Base-by-base conservation (phyloP, 129 eudicot genomes). In the Kitagawia praeruptora region DNA sequence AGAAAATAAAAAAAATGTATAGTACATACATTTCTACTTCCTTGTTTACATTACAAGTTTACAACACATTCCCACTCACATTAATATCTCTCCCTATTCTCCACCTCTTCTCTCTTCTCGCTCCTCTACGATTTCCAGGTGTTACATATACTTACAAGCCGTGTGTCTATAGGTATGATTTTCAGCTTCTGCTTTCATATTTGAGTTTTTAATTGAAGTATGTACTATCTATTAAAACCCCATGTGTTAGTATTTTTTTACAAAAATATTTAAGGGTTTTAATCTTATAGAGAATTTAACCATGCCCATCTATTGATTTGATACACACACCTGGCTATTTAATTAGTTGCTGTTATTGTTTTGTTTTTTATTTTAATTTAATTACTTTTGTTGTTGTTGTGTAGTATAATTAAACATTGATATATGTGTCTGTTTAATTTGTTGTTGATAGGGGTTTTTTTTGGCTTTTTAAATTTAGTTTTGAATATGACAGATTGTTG, bases 401-500 rank as follows among this genome's bases (percentile, higher is more conserved):
- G 80, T 78, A 23, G 80, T 78, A 23, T 76, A 49, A 61, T 9
- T 64, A 49, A 74, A 45, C 28, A 39, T 66, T 78, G 67, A 79
- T 56, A 21, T 54, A 21, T 5, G 64, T 56, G 7, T 58, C 14
- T 58, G 66, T n/a, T 56, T 58, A 3, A 58, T 58, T 61, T n/a
- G 15, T 61, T n/a, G 34, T 73, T 54, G 18, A 75, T 39, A 42
- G 39, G 44, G 44, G 51, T 40, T 25, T 49, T 77, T 75, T 42
- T 10, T 10, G 11, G 49, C 1, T 34, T 44, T 51, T 64, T 76
- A 23, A 48, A 18, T 71, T 73, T 21, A 4, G 15, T 27, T 79
- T 40, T 31, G 34, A n/a, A 6, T 11, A 77, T 53, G 28, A 40
- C 90, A 87, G 93, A 83, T 89, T 85, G 73, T 64, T 78, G 84